phyloP scores from a whole-genome alignment of 2,329 filamentous ascomycete genomes.

The Fusarium metavorans region DNA sequence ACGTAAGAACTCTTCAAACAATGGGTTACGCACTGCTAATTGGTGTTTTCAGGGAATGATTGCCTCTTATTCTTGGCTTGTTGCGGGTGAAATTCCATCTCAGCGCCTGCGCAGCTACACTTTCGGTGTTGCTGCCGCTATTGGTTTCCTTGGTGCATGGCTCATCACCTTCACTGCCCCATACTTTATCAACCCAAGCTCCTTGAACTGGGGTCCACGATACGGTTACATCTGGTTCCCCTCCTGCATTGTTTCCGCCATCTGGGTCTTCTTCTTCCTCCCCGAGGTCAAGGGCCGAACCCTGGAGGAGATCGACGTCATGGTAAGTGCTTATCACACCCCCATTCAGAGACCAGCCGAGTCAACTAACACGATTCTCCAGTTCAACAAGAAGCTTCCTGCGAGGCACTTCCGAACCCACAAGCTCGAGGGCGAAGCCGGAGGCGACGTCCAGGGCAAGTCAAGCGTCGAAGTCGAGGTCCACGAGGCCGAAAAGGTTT shows the following conservation, averaged over 20 bases:
- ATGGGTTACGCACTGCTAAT: accelerated
- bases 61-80: constrained; percentile 40
- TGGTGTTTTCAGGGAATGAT: constrained; percentile 32
- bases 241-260: constrained; percentile 31
- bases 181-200: constrained; percentile 40
- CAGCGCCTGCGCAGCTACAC: constrained; percentile 42
- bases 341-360: accelerated
- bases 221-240: constrained; percentile 43
- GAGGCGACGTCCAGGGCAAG: constrained; percentile 2
- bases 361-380: neutral
- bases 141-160: constrained; percentile 38
- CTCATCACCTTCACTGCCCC: constrained; percentile 41
- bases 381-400: constrained; percentile 33
- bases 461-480: constrained; percentile 25
- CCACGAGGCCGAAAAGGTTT: constrained; percentile 26
- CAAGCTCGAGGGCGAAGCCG: neutral
- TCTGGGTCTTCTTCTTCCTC: constrained; percentile 38
- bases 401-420: constrained; percentile 32
- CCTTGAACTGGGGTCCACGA: constrained; percentile 40
- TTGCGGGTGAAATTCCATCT: constrained; percentile 38
- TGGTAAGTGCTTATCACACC: constrained; percentile 16
- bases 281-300: constrained; percentile 40
- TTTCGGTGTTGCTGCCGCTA: constrained; percentile 34
- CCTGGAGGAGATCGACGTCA: constrained; percentile 36
- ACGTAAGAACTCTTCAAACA: constrained; percentile 4